Conservation (phyloP, 352 stramenopile genomes). For the Blastocystis sp. region DNA sequence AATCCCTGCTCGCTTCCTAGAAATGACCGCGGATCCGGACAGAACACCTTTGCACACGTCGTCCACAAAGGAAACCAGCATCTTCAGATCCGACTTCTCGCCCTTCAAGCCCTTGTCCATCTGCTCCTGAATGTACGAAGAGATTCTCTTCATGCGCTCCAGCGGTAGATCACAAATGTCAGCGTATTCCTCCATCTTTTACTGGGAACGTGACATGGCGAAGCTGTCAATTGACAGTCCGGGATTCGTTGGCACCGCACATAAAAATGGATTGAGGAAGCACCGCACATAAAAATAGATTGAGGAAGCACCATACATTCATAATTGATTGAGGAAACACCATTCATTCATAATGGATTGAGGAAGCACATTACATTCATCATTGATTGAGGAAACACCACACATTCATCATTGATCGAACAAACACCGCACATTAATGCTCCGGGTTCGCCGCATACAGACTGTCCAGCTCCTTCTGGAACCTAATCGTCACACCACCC, state of each 20-base stretch:
- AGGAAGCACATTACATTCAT: neutral
- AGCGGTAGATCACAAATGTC: conserved; percentile 22
- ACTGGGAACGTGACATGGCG: neutral
- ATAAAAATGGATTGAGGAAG: too few relatives aligned
- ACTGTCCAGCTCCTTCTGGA: conserved; percentile 31
- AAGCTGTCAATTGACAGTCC: neutral
- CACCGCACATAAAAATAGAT: too few relatives aligned
- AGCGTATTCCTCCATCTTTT: conserved; percentile 52
- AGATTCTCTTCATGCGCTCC: conserved; percentile 48
- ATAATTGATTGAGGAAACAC: too few relatives aligned
- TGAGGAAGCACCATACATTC: too few relatives aligned
- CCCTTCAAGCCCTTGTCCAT: conserved; percentile 59
- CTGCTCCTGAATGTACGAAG: conserved; percentile 59
- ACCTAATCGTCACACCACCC: conserved; percentile 10
- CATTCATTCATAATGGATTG: neutral
- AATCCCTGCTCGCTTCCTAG: conserved; percentile 65
- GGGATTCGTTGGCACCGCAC: too few relatives aligned
- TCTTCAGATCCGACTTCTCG: conserved; percentile 67
- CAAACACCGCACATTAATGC: conserved; percentile 19
- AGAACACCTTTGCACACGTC: conserved; percentile 18
- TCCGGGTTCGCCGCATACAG: conserved; percentile 60
- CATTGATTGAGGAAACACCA: neutral
- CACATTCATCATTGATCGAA: conserved; percentile 28
- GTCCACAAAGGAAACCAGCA: conserved; percentile 68
- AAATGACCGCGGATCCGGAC: neutral